Conservation (phyloP, 2,329 filamentous ascomycete genomes). For the Amauroascus niger region DNA sequence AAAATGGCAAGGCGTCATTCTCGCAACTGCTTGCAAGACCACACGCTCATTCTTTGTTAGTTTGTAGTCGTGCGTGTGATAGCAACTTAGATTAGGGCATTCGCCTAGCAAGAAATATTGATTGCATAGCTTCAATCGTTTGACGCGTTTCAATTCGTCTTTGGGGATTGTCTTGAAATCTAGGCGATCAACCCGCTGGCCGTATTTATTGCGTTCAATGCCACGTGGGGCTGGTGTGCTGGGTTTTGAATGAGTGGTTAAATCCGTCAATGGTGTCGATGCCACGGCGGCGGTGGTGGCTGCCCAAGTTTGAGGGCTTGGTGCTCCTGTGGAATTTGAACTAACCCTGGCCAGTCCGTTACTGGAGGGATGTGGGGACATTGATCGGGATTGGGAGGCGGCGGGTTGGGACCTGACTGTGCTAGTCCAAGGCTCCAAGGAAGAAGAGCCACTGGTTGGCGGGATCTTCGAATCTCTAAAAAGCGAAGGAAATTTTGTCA, state of each 20-base stretch:
- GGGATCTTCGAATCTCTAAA: constrained; percentile 47
- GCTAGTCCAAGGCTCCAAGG: constrained; percentile 15
- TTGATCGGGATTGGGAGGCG: constrained; percentile 21
- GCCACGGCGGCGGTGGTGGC: constrained; percentile 31
- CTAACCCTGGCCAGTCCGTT: background rate
- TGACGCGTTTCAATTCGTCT: constrained; percentile 50
- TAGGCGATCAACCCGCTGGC: constrained; percentile 50
- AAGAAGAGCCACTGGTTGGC: constrained; percentile 21
- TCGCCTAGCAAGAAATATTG: constrained; percentile 50
- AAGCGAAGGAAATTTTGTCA: constrained; percentile 42
- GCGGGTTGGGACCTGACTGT: constrained; percentile 12
- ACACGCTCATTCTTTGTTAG: constrained; percentile 45
- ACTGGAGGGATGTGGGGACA: constrained; percentile 31
- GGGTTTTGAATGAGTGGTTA: constrained; percentile 30
- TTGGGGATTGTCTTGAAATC: constrained; percentile 44
- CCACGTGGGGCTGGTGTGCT: constrained; percentile 24
- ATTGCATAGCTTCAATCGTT: constrained; percentile 55
- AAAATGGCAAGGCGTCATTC: constrained; percentile 53
- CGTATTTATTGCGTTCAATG: constrained; percentile 49
- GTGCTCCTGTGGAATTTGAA: constrained; percentile 13
- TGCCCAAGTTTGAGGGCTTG: constrained; percentile 25
- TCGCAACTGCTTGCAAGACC: constrained; percentile 49
- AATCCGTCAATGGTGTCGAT: constrained; percentile 32
- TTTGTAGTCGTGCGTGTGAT: constrained; percentile 46
- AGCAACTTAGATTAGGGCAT: constrained; percentile 48